Base-by-base conservation (phyloP, 2,329 filamentous ascomycete species). In the Calonectria pseudoreteaudii region DNA sequence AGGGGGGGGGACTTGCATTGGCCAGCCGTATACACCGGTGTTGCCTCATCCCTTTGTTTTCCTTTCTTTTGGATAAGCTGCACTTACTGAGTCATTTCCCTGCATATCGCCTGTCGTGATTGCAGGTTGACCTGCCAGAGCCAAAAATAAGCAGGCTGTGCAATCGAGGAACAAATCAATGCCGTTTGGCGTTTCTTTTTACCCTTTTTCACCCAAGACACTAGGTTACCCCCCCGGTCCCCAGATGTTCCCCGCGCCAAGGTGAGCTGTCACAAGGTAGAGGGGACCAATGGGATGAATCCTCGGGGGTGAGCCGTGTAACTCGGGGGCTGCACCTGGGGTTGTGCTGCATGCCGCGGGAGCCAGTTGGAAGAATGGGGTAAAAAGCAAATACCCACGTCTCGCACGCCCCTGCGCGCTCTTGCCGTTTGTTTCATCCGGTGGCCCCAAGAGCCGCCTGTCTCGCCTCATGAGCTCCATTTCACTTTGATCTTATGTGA, bases 251-350 rank as follows among this genome's bases (percentile, higher is more conserved):
- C 69, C 69, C 64, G 49, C 50, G 31, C 66, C 38, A 26, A 49
- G 41, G 34, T 73, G 71, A 73, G 60, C 49, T 41, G 23, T 69
- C 71, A 73, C 66, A 73, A 56, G 41, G 47, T 49, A n/a, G n/a
- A n/a, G 41, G 31, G 26, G 23, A 16, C 31, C 53, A 66, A 64
- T 52, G 20, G 38, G 66, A 58, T 18, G 50, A 47, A 68, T 26
- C 36, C 20, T 10, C n/a, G n/a, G 38, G 14, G 28, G 18, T 23
- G 23, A 30, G 28, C 18, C 9, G 36, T 14, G 38, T 30, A 38
- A 20, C 56, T 41, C 53, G 41, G 52, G 31, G 50, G 67, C 44
- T 69, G 67, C 56, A 14, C 31, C 30, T 34, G 66, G 70, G 70
- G 70, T 72, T 56, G 47, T 30, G 18, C 56, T 66, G 58, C 66